Conservation (phyloP, 805 yeast species). For the Clavispora carvajalis region DNA sequence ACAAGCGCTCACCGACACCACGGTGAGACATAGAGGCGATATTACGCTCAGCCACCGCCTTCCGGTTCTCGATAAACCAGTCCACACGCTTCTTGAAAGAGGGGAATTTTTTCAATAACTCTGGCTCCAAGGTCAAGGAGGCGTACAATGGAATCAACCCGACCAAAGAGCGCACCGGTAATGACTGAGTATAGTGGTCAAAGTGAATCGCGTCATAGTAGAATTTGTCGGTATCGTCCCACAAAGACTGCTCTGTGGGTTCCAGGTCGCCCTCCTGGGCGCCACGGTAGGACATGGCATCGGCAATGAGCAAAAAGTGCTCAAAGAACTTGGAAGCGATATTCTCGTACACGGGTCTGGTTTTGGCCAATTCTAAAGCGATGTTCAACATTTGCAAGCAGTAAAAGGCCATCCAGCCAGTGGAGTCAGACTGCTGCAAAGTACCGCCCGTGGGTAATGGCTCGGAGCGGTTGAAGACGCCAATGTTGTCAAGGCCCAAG, state of each 20-base stretch:
- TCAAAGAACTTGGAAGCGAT: slow-evolving; percentile 93
- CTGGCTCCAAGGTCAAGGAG: slow-evolving; percentile 81
- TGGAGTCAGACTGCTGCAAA: slow-evolving; percentile 89
- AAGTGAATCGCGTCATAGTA: slow-evolving; percentile 93
- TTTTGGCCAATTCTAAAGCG: slow-evolving; percentile 83
- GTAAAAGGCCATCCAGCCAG: slow-evolving; percentile 98
- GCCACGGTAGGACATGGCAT: slow-evolving; percentile 76
- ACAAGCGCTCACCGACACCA: slow-evolving; percentile 78
- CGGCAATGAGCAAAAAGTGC: slow-evolving; percentile 86
- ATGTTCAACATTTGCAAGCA: slow-evolving; percentile 87
- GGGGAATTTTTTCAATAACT: slow-evolving; percentile 69
- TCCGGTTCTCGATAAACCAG: slow-evolving; percentile 75
- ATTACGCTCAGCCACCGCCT: slow-evolving; percentile 68
- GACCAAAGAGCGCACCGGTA: slow-evolving; percentile 84
- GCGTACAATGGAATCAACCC: slow-evolving; percentile 92
- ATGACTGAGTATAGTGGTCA: slow-evolving; percentile 53
- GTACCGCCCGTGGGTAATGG: slow-evolving; percentile 90
- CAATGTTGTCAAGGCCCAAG: slow-evolving; percentile 88
- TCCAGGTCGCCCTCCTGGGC: slow-evolving; percentile 37
- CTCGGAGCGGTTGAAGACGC: slow-evolving; percentile 87
- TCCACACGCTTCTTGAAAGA: slow-evolving; percentile 75
- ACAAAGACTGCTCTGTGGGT: slow-evolving; percentile 55
- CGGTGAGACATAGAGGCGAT: slow-evolving; percentile 77
- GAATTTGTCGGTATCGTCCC: slow-evolving; percentile 88
- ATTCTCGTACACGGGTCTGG: slow-evolving; percentile 82